Conservation (phyloP, 1,284 basidiomycete species). For the Heterobasidion parviporum region DNA sequence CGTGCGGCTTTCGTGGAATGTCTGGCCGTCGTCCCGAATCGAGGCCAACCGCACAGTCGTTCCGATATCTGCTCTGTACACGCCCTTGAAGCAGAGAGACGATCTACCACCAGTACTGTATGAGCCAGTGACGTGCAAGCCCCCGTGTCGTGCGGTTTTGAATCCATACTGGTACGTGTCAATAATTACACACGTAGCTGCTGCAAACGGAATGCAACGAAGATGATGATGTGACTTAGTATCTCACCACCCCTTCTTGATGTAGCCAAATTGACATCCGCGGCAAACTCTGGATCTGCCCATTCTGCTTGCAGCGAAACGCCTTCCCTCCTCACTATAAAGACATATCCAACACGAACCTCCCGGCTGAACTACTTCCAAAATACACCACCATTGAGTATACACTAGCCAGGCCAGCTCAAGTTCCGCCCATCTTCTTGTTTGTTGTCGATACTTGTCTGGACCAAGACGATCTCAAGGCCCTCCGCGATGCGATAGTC, state of each 20-base stretch:
- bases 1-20: constrained; percentile 94
- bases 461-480: constrained; percentile 94
- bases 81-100: constrained; percentile 90
- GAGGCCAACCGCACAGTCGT: constrained; percentile 98
- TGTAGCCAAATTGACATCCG: constrained; percentile 94
- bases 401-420: constrained; percentile 86
- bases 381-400: constrained; percentile 99
- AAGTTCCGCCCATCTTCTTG: constrained; percentile 92
- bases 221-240: not conserved
- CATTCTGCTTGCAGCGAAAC: constrained; percentile 95
- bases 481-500: constrained; percentile 86
- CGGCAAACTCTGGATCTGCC: constrained; percentile 99
- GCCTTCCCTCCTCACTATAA: constrained; percentile 99
- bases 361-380: constrained; percentile 91
- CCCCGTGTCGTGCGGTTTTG: constrained; percentile 86
- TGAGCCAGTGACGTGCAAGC: constrained; percentile 98
- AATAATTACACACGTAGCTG: not conserved
- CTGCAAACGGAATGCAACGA: not conserved
- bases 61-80: constrained; percentile 97
- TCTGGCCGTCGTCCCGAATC: constrained; percentile 96
- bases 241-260: constrained; percentile 15
- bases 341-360: constrained; percentile 95
- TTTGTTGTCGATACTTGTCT: constrained; percentile 98
- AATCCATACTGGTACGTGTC: constrained; percentile 86
- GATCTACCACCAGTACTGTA: constrained; percentile 96